Base-by-base conservation (phyloP, 306 rosid species). In the Styphnolobium japonicum region DNA sequence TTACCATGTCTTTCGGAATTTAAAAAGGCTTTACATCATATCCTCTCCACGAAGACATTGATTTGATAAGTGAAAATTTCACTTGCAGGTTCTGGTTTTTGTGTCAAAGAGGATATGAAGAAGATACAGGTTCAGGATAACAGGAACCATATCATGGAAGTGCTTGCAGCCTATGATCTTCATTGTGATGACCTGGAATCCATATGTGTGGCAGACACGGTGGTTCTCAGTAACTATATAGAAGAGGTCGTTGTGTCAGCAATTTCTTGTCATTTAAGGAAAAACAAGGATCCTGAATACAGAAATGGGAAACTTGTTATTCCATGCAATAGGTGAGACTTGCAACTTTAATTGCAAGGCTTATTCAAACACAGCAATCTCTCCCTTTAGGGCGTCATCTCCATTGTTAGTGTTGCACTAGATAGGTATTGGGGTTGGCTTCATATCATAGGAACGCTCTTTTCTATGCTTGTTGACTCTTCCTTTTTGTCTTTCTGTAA, bases 191-290 rank as follows among this genome's bases (percentile, higher is more conserved):
- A 95, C 73, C 90, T 95, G 53, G 89, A 87, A 40, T 85, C 86
- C 21, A 84, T 91, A 67, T 85, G 97, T 71, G 73, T 90, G 67
- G 87, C 78, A 27, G 93, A 95, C 83, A 87, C 98, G 56, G 79
- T 91, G 89, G 90, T 85, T 87, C 92, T 92, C 67, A 75, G 98
- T 75, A 82, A 90, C 77, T 86, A 85, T 63, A 90, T 95, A 51
- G 97, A 95, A 58, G 98, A 95, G 91, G 89, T 95, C 87, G 91
- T 92, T 36, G 89, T 95, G 43, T 91, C 97, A 16, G 98, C 98
- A 49, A 87, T 95, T 70, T 95, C 98, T 29, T 78, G 87, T 86
- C 96, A 95, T 80, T 81, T 95, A 31, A 92, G 92, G 97, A 86
- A 86, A 42, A 95, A 73, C 85, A 92, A 79, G 82, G 91, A 91